Conservation (phyloP, 106 monocot genomes). For the Ottelia alismoides region DNA sequence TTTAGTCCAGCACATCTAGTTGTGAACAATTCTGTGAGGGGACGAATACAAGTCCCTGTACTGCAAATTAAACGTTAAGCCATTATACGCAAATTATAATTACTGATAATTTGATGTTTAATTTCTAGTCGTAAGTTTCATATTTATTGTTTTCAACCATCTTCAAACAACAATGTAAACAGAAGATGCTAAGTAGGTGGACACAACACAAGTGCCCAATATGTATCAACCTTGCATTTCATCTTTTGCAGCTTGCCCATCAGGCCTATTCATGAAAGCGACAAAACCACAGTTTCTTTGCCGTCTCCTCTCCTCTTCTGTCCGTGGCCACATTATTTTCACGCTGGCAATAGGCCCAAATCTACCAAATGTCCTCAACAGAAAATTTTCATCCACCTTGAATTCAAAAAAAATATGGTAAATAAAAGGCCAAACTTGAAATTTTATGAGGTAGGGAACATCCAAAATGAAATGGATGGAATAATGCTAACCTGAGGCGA, state of each 20-base stretch:
- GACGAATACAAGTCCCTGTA: too few species aligned
- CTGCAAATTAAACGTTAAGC: too few species aligned
- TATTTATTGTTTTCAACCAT: too few species aligned
- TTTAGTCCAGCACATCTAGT: too few species aligned
- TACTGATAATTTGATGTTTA: too few species aligned
- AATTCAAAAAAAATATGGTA: not conserved
- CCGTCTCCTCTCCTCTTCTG: conserved; percentile 88
- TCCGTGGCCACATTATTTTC: conserved; percentile 99
- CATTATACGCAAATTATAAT: too few species aligned
- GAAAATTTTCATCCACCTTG: conserved; percentile 99
- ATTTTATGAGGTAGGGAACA: not conserved
- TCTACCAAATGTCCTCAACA: conserved; percentile 93
- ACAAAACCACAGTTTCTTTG: conserved; percentile 99
- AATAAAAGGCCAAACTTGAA: too few species aligned
- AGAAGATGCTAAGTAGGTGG: not conserved
- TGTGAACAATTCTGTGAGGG: too few species aligned
- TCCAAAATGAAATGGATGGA: too few species aligned
- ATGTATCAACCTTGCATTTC: conserved; percentile 99
- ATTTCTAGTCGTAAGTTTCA: too few species aligned
- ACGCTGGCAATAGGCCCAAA: conserved; percentile 99
- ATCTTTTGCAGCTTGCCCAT: conserved; percentile 98
- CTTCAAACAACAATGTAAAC: not conserved
- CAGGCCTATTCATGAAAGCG: conserved; percentile 97
- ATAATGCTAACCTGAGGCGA: conserved; percentile 94
- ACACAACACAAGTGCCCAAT: not conserved